These are phyloP conservation scores for Fusarium sp. DNA, from an alignment of 2,329 filamentous ascomycete genomes.

Conservation along the genomic window DNA sequence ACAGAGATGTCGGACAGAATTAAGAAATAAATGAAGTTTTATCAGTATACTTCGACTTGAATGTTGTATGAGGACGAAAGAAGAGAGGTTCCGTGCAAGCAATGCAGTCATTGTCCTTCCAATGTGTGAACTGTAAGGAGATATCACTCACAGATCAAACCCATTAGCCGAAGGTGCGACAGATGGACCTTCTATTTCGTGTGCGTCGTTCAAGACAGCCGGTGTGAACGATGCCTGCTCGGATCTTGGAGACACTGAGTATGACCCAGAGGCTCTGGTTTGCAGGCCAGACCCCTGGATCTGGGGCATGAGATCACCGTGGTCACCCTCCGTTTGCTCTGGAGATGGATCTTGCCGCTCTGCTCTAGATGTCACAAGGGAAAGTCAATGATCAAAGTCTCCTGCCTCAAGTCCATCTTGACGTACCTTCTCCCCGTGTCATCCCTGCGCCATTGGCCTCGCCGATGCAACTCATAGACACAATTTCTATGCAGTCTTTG, in stretches of 20 bases:
- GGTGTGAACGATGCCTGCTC: neutral
- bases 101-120: neutral
- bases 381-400: neutral
- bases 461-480: neutral
- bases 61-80: neutral
- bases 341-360: neutral
- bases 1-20: neutral
- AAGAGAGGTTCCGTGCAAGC: neutral
- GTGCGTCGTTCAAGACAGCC: fast-evolving
- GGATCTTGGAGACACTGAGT: neutral
- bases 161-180: fast-evolving
- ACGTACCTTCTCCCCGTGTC: neutral
- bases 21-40: neutral
- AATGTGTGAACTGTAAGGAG: neutral
- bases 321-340: too few species aligned
- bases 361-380: neutral
- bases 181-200: neutral
- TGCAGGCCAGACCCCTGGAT: neutral
- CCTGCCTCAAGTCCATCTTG: fast-evolving
- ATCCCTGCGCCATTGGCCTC: slow-evolving; percentile 5
- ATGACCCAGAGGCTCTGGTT: neutral
- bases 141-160: neutral
- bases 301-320: neutral
- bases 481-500: neutral
- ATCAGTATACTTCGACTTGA: neutral